Percentiles rank a stretch among this genome's conserved stretches.
These are phyloP conservation scores for Beauveria medogensis DNA, from an alignment of 2,329 filamentous ascomycete genomes.

Conservation along the genomic window DNA sequence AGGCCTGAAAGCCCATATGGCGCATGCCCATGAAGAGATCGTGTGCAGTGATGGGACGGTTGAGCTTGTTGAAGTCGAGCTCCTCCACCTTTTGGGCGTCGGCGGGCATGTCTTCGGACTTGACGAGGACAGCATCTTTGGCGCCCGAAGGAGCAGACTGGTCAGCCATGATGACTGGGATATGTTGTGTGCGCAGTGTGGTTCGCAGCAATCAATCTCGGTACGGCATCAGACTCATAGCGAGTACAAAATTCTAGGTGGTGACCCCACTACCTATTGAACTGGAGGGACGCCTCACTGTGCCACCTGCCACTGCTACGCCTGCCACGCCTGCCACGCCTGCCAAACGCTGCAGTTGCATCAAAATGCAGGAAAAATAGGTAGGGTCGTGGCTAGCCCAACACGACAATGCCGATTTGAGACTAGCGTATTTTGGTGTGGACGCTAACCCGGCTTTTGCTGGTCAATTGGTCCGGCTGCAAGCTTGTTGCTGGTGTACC, in stretches of 20 bases:
- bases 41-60: conserved; percentile 71
- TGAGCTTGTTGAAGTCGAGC: conserved; percentile 82
- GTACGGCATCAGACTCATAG: background rate
- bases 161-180: background rate
- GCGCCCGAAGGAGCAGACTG: conserved; percentile 49
- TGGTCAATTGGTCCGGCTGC: background rate
- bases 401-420: background rate
- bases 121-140: conserved; percentile 75
- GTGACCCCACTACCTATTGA: background rate
- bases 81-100: conserved; percentile 77
- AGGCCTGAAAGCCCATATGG: conserved; percentile 68
- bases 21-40: conserved; percentile 77
- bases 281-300: background rate
- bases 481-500: no score
- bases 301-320: background rate
- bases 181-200: background rate
- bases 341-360: background rate
- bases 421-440: conserved; percentile 4
- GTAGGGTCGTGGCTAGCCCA: background rate
- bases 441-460: background rate
- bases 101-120: conserved; percentile 73
- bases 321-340: no score
- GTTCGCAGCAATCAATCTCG: no score
- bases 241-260: background rate
- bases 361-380: background rate